Base-by-base conservation (phyloP, 352 stramenopile genomes). In the Pythium grandisporangium region DNA sequence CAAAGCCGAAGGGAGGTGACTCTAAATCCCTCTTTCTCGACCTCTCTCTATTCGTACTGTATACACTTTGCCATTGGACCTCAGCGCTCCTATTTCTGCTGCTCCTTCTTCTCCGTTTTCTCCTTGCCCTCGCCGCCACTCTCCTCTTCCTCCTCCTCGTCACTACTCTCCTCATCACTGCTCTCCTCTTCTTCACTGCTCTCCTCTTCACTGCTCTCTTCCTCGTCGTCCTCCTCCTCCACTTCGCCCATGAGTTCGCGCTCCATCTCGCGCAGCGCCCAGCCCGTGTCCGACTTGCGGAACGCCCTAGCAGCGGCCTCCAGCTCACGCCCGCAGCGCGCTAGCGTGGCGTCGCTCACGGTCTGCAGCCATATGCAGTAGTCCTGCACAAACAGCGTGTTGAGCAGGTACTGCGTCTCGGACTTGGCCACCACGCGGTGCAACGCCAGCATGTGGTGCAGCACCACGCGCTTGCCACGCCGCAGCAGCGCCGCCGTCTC, bases 391-490 rank as follows among this genome's bases (percentile, higher is more conserved):
- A 93, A 98, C n/a, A 98, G 56, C 41, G 91, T 84, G 53, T 98
- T 98, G 25, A 97, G 80, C 13, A 98, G 57, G 64, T 98, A 98
- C 61, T 98, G 92, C 24, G 75, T 95, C 66, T 98, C 93, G 0
- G 87, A 97, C 58, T 93, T 94, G 46, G 97, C 87, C 10, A 98
- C 70, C 24, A 97, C 91, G 16, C 67, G 61, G 44, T 95, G 76
- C n/a, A 98, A 54, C 43, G 84, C 70, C 24, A 99, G 54, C 21
- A 98, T 58, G 33, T 73, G 85, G 37, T 85, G 80, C 34, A 98
- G 61, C 13, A 98, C 69, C 6, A 82, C 66, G 26, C 88, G 75
- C 53, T 91, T 96, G 22, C 92, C 93, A 21, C 70, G 61, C 21
- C 67, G 70, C 24, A 98, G 42, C 33, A 98, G 81, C 37, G 74